Evolutionary conservation across 2,329 filamentous ascomycete genomes (phyloP).

Genomic region (Botryotinia narcissicola): DNA sequence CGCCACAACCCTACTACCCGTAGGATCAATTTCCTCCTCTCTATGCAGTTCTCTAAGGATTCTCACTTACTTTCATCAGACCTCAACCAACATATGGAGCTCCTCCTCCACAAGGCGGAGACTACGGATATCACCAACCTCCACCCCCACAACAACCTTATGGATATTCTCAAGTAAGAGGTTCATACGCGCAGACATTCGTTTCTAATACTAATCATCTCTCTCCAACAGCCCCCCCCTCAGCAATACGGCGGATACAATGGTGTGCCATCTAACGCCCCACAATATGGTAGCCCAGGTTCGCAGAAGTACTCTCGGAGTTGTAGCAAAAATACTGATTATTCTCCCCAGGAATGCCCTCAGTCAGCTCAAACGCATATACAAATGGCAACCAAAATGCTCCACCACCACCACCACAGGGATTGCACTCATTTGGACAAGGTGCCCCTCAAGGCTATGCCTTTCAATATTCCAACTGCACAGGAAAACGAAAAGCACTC

Average conservation of each 20-base stretch:
- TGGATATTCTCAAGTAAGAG: constrained; percentile 36
- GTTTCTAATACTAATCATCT: constrained; percentile 8
- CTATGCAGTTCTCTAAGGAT: neutral
- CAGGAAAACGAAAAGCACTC: constrained; percentile 81
- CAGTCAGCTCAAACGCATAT: constrained; percentile 52
- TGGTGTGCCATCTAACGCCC: constrained; percentile 39
- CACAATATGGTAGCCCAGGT: constrained; percentile 52
- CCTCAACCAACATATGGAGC: constrained; percentile 32
- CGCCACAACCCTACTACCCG: constrained; percentile 47
- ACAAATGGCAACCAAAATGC: constrained; percentile 54
- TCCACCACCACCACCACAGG: constrained; percentile 66
- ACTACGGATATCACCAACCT: constrained; percentile 50
- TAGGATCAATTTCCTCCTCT: constrained; percentile 38
- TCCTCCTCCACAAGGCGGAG: constrained; percentile 37
- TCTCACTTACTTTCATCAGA: constrained; percentile 22
- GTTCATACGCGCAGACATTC: neutral
- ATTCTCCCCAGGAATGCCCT: constrained; percentile 41
- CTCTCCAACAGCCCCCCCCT: constrained; percentile 40
- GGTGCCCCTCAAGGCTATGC: constrained; percentile 78
- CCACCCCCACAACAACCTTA: constrained; percentile 46
- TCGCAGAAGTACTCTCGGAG: constrained; percentile 30
- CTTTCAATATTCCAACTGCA: constrained; percentile 91
- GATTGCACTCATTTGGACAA: constrained; percentile 70
- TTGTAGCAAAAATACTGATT: constrained; percentile 11
- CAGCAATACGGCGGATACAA: constrained; percentile 49